A percentile compares a stretch with the other conserved stretches of the same genome.
Evolutionary conservation across 2,329 filamentous ascomycete species (phyloP).

Genomic region (Cryphonectria parasitica): DNA sequence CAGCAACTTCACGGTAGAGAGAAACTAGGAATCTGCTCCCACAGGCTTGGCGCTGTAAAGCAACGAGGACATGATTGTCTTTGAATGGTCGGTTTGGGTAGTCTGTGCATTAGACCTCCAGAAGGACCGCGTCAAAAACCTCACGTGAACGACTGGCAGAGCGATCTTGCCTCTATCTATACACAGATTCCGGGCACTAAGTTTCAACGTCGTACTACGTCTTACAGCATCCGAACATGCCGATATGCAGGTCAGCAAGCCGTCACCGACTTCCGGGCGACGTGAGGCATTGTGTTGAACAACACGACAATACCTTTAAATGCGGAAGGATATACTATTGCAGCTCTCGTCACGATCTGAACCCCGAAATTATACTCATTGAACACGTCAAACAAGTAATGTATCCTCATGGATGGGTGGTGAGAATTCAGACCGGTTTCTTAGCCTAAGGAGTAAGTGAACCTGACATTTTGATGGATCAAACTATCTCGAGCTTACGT

Average conservation of each 20-base stretch:
- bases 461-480: background rate
- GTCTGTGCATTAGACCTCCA: background rate
- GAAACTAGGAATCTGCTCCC: background rate
- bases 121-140: background rate
- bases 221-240: background rate
- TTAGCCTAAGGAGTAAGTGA: background rate
- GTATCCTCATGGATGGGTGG: background rate
- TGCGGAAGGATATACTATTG: background rate
- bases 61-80: background rate
- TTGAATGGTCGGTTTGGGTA: background rate
- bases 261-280: background rate
- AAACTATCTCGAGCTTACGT: background rate
- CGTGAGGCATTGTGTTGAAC: background rate
- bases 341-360: too few relatives aligned
- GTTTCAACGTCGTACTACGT: background rate
- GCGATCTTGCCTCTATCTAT: background rate
- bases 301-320: background rate
- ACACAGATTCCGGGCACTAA: background rate
- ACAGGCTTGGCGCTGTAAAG: background rate
- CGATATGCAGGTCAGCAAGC: background rate
- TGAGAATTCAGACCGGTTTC: background rate
- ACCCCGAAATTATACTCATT: background rate
- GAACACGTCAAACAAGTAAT: background rate
- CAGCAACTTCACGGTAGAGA: background rate
- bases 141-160: background rate